Evolutionary conservation across 78 protist species (phyloP).

Genomic region (Mastigamoeba balamuthi): DNA sequence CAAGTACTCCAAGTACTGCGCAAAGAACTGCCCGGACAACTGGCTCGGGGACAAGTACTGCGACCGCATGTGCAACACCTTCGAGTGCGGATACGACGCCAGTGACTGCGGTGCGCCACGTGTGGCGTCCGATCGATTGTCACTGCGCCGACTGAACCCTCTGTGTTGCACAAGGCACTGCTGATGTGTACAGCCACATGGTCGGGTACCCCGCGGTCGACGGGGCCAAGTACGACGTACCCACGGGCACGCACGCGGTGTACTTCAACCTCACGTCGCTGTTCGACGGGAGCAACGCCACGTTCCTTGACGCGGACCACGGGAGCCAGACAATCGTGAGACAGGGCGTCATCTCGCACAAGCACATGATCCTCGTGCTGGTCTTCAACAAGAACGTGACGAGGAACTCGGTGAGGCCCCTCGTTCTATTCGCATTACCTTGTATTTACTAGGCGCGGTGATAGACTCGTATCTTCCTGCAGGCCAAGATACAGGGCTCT

Average conservation of each 20-base stretch:
- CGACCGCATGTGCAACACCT: slow-evolving; percentile 71
- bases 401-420: background rate
- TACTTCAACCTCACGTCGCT: slow-evolving; percentile 20
- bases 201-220: background rate
- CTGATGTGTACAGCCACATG: slow-evolving; percentile 12
- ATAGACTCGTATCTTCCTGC: too few species aligned
- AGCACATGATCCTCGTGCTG: slow-evolving; percentile 44
- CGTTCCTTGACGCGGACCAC: slow-evolving; percentile 40
- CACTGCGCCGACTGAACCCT: background rate
- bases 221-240: background rate
- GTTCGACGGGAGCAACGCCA: slow-evolving; percentile 5
- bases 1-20: slow-evolving; percentile 27
- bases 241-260: slow-evolving; percentile 5
- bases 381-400: slow-evolving; percentile 43
- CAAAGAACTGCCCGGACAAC: slow-evolving; percentile 72
- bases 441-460: too few species aligned
- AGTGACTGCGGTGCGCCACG: slow-evolving; percentile 71
- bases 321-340: slow-evolving; percentile 34
- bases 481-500: too few species aligned
- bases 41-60: slow-evolving; percentile 93
- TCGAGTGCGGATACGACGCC: slow-evolving; percentile 77
- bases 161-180: slow-evolving; percentile 12
- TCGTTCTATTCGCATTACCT: too few species aligned
- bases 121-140: background rate
- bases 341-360: slow-evolving; percentile 54